Conservation (phyloP, 2,329 filamentous ascomycete species). For the Claviceps sorghi region DNA sequence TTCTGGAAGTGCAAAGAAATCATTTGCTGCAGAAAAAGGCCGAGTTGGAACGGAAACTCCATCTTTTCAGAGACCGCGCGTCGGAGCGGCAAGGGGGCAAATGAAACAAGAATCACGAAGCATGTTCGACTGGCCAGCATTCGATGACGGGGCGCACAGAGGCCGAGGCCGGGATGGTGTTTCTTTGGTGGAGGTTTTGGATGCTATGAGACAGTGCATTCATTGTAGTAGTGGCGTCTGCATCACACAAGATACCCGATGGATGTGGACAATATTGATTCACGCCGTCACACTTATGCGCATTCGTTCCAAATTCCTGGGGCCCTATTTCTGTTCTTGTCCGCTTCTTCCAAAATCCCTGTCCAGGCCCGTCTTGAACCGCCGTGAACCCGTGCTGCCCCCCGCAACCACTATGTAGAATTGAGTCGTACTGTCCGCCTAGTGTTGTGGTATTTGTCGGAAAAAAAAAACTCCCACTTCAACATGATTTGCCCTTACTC, state of each 20-base stretch:
- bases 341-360: not conserved
- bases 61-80: conserved; percentile 24
- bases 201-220: not conserved
- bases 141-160: not conserved
- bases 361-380: not conserved
- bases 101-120: conserved; percentile 2
- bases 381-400: not conserved
- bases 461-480: not conserved
- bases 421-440: not conserved
- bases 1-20: conserved; percentile 27
- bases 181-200: not conserved
- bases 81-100: conserved; percentile 20
- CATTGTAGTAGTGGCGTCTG: conserved; percentile 4
- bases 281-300: not conserved
- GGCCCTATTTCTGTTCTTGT: not conserved
- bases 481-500: not conserved
- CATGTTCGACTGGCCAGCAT: not conserved
- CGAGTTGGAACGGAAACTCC: conserved; percentile 28
- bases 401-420: not conserved
- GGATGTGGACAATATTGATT: not conserved
- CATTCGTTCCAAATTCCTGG: not conserved
- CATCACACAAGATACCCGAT: conserved; percentile 2
- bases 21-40: conserved; percentile 24
- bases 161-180: not conserved
- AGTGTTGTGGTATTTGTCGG: not conserved